A percentile compares a stretch with the other conserved stretches of the same genome.
phyloP scores from a whole-genome alignment of 805 yeast genomes.

The Barnettozyma salicaria region DNA sequence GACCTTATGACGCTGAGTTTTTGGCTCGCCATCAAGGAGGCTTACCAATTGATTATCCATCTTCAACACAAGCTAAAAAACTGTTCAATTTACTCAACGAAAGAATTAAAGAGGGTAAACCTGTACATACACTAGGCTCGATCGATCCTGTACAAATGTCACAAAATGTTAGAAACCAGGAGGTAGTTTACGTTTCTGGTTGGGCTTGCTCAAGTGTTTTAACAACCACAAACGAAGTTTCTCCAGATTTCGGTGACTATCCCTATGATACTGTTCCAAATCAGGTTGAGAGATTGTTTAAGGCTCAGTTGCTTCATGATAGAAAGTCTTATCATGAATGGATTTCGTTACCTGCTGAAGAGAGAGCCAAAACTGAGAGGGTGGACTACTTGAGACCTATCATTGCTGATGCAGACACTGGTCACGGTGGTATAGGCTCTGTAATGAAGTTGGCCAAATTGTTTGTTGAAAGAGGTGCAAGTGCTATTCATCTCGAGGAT shows the following conservation, averaged over 20 bases:
- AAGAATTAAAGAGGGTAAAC: constrained; percentile 35
- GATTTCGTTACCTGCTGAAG: constrained; percentile 22
- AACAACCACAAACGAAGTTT: constrained; percentile 56
- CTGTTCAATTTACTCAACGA: constrained; percentile 40
- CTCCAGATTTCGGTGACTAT: constrained; percentile 64
- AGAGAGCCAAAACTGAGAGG: constrained; percentile 16
- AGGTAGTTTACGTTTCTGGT: constrained; percentile 51
- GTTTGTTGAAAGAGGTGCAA: constrained; percentile 63
- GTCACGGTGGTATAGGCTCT: constrained; percentile 57
- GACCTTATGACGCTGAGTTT: constrained; percentile 48
- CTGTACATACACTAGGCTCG: constrained; percentile 54
- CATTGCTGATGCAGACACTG: constrained; percentile 63
- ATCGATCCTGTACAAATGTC: constrained; percentile 60
- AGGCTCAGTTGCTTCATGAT: constrained; percentile 55
- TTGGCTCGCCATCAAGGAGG: constrained; percentile 52
- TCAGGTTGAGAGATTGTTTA: constrained; percentile 53
- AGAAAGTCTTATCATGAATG: constrained; percentile 40
- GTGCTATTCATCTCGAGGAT: constrained; percentile 61
- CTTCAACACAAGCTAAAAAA: constrained; percentile 49
- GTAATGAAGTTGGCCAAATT: constrained; percentile 61
- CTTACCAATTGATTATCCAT: constrained; percentile 34
- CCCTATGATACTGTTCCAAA: constrained; percentile 68
- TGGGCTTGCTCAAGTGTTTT: constrained; percentile 55
- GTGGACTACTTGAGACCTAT: constrained; percentile 55
- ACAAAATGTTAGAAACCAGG: constrained; percentile 47